Evolutionary conservation across 192 early-diverging fungal species (phyloP).

Genomic region (Umbelopsis sp.): DNA sequence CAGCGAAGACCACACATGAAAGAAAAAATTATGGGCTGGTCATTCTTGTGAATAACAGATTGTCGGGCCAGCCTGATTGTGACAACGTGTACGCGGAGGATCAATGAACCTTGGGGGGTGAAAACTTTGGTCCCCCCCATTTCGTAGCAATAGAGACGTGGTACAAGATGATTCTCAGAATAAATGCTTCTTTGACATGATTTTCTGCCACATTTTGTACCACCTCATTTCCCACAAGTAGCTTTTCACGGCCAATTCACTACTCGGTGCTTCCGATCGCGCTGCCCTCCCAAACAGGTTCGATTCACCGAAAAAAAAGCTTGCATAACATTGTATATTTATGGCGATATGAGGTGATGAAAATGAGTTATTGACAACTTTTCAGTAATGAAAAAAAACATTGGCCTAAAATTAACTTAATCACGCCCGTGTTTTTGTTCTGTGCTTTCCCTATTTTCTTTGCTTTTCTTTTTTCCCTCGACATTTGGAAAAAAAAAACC

Average conservation of each 20-base stretch:
- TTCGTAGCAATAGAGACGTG: neutral
- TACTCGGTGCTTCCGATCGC: slow-evolving; percentile 2
- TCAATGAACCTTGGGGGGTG: neutral
- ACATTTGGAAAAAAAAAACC: neutral
- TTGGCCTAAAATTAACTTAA: no score
- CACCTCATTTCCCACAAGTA: neutral
- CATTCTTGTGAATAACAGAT: no score
- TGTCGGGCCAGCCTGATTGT: no score
- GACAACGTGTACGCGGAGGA: neutral
- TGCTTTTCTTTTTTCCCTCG: neutral
- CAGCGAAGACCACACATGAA: neutral
- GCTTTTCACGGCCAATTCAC: neutral
- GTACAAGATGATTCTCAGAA: neutral
- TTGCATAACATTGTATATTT: neutral
- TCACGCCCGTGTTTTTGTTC: no score
- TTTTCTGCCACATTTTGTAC: slow-evolving; percentile 21
- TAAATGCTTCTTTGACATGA: neutral
- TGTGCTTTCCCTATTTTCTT: no score
- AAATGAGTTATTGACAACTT: neutral
- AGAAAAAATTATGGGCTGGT: no score
- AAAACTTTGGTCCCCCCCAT: neutral
- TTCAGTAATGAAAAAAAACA: no score
- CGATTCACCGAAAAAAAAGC: neutral
- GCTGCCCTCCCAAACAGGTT: neutral
- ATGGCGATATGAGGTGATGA: no score